Conservation (phyloP, 2,329 filamentous ascomycete genomes). For the Alternaria arbusti region DNA sequence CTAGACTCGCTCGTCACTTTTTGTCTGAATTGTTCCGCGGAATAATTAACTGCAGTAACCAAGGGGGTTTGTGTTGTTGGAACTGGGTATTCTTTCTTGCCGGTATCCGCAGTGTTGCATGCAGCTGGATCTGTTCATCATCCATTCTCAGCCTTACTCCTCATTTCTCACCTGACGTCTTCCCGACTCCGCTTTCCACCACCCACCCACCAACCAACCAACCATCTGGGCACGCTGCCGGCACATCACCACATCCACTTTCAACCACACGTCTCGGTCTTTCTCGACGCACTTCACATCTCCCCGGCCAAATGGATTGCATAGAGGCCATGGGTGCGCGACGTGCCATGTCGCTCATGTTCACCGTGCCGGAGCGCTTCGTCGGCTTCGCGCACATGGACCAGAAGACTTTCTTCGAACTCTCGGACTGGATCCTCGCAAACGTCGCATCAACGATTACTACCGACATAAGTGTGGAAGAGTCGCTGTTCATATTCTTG, state of each 20-base stretch:
- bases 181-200: constrained; percentile 14
- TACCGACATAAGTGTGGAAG: constrained; percentile 44
- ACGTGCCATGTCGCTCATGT: constrained; percentile 40
- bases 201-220: neutral
- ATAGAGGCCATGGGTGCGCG: constrained; percentile 35
- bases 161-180: constrained; percentile 12
- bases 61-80: neutral
- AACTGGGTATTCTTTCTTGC: neutral
- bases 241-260: neutral
- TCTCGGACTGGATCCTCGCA: constrained; percentile 47
- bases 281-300: neutral
- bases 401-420: constrained; percentile 46
- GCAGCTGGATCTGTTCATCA: constrained; percentile 7
- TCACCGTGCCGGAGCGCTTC: constrained; percentile 46
- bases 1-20: neutral
- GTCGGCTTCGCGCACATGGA: constrained; percentile 48
- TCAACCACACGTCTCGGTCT: neutral
- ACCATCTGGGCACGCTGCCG: neutral
- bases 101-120: constrained; percentile 7
- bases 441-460: constrained; percentile 40
- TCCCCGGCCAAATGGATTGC: constrained; percentile 14
- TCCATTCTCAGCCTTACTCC: neutral
- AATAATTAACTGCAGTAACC: neutral
- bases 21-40: neutral
- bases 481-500: constrained; percentile 47